These are phyloP conservation scores for Isabelozyma rhagii DNA, from an alignment of 805 yeast species.

Conservation along the genomic window DNA sequence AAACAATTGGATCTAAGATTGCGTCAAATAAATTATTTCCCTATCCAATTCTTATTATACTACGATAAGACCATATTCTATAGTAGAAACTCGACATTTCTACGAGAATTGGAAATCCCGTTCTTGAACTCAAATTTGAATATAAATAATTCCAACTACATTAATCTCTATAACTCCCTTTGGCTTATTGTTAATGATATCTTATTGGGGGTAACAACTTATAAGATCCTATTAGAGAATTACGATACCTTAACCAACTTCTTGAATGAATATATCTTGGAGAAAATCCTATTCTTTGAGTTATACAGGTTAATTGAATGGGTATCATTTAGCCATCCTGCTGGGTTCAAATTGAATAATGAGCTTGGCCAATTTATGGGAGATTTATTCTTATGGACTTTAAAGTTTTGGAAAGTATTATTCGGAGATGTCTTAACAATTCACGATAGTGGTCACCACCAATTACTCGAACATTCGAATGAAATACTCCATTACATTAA, in stretches of 20 bases:
- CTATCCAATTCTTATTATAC: slow-evolving; percentile 68
- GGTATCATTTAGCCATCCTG: slow-evolving; percentile 81
- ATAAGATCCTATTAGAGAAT: slow-evolving; percentile 40
- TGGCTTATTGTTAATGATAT: slow-evolving; percentile 88
- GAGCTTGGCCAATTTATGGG: slow-evolving; percentile 85
- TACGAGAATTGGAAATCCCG: slow-evolving; percentile 41
- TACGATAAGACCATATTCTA: slow-evolving; percentile 41
- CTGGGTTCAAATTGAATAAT: slow-evolving; percentile 86
- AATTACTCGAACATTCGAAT: neutral
- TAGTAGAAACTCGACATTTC: slow-evolving; percentile 32
- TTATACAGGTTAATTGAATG: slow-evolving; percentile 54
- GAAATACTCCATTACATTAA: neutral
- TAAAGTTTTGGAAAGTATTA: slow-evolving; percentile 55
- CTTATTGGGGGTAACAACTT: slow-evolving; percentile 64
- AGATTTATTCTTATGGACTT: slow-evolving; percentile 81
- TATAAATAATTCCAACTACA: slow-evolving; percentile 52
- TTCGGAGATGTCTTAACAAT: neutral
- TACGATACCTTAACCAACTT: slow-evolving; percentile 14
- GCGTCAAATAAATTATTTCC: slow-evolving; percentile 74
- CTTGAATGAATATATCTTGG: slow-evolving; percentile 28
- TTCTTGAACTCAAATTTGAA: slow-evolving; percentile 33
- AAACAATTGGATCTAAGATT: slow-evolving; percentile 77
- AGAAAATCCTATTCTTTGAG: slow-evolving; percentile 41
- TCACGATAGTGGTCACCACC: neutral
- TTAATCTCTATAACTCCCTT: slow-evolving; percentile 76